Evolutionary conservation across 2,329 filamentous ascomycete species (phyloP).

Genomic region (Metarhizium sp.): DNA sequence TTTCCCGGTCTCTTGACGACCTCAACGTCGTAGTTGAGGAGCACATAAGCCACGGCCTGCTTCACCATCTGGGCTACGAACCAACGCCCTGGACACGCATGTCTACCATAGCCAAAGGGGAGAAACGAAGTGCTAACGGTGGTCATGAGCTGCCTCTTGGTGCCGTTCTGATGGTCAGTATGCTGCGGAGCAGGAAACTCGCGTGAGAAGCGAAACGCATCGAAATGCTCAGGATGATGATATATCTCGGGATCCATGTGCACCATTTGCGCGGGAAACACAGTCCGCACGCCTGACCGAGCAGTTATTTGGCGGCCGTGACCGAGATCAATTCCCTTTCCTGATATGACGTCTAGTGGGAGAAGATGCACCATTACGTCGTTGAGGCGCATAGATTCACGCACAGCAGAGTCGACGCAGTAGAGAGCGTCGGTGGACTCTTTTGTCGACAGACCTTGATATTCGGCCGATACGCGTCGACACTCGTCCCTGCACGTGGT

Average conservation of each 20-base stretch:
- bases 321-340: not conserved
- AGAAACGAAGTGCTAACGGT: not conserved
- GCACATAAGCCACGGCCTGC: slow-evolving; percentile 1
- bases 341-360: not conserved
- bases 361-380: not conserved
- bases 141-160: not conserved
- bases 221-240: not conserved
- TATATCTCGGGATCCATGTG: slow-evolving; percentile 2
- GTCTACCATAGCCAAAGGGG: not conserved
- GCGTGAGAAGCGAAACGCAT: slow-evolving; percentile 5
- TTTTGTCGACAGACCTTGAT: not conserved
- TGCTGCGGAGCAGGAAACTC: not conserved
- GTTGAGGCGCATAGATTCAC: slow-evolving; percentile 3
- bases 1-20: not conserved
- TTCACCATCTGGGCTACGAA: not conserved
- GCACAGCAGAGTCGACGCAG: slow-evolving; percentile 1
- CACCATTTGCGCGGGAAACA: not conserved
- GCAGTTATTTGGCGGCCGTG: not conserved
- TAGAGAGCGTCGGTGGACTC: not conserved
- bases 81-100: slow-evolving; percentile 1
- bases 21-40: slow-evolving; percentile 4
- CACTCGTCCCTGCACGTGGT: not conserved
- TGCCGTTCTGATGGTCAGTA: not conserved
- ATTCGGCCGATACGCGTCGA: not conserved
- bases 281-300: not conserved